A percentile compares a stretch with the other conserved stretches of the same genome.
These are phyloP conservation scores for Peronosclerospora sorghi DNA, from an alignment of 352 stramenopile genomes.

Conservation along the genomic window DNA sequence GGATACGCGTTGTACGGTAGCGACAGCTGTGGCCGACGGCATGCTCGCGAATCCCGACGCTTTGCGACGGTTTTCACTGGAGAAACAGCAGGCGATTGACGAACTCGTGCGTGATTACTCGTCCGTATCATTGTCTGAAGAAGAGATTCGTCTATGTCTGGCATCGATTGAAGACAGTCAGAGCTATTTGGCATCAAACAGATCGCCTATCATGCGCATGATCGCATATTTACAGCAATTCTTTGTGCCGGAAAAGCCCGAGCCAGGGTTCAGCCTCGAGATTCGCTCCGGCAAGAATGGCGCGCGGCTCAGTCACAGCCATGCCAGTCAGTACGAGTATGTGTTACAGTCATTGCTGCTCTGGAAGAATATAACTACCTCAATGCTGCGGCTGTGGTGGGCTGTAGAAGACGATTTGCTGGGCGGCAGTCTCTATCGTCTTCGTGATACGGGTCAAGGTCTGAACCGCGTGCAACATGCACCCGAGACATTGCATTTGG, in stretches of 20 bases:
- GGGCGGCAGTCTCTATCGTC: constrained; percentile 35
- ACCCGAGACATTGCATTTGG: constrained; percentile 38
- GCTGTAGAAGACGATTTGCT: constrained; percentile 52
- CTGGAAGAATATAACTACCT: constrained; percentile 52
- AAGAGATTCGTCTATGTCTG: constrained; percentile 43
- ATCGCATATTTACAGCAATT: constrained; percentile 47
- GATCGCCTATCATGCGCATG: constrained; percentile 50
- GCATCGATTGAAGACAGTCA: constrained; percentile 45
- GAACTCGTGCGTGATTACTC: constrained; percentile 36
- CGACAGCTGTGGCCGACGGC: constrained; percentile 37
- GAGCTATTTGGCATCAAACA: constrained; percentile 48
- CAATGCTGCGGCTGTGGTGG: constrained; percentile 57
- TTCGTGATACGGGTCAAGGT: constrained; percentile 53
- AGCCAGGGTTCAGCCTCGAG: constrained; percentile 36
- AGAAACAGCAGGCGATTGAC: constrained; percentile 29
- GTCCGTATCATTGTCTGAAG: constrained; percentile 28
- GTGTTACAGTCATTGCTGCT: constrained; percentile 51
- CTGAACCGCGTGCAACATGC: constrained; percentile 60
- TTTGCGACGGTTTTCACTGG: constrained; percentile 13
- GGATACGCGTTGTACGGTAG: constrained; percentile 53
- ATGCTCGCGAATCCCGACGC: constrained; percentile 6
- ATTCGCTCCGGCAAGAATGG: constrained; percentile 51
- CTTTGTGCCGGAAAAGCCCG: constrained; percentile 36
- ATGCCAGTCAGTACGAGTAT: constrained; percentile 52
- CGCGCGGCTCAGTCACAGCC: constrained; percentile 44